Conservation (phyloP, 768 basidiomycete genomes). For the Xerocomellus chrysenteron region DNA sequence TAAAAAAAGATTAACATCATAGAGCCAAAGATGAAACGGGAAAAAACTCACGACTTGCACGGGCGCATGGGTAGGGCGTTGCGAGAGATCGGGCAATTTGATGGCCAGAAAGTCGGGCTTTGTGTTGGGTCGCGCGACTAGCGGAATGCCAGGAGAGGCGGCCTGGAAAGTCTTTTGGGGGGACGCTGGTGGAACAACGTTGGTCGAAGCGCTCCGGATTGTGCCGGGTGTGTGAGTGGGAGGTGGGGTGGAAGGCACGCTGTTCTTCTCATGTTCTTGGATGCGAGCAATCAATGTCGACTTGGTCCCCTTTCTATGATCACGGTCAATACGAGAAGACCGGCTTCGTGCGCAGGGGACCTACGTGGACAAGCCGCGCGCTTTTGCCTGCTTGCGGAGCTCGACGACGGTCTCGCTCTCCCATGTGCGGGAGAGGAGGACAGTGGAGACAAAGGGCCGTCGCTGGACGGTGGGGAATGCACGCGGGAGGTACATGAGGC, state of each 20-base stretch:
- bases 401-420: slow-evolving; percentile 49
- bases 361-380: slow-evolving; percentile 56
- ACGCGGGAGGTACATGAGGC: slow-evolving; percentile 9
- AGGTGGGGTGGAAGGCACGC: slow-evolving; percentile 14
- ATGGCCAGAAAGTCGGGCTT: slow-evolving; percentile 44
- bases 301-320: slow-evolving; percentile 57
- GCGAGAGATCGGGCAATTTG: slow-evolving; percentile 55
- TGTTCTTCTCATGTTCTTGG: slow-evolving; percentile 46
- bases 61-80: slow-evolving; percentile 40
- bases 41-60: slow-evolving; percentile 56
- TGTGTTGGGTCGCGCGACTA: slow-evolving; percentile 26
- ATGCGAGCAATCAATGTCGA: slow-evolving; percentile 53
- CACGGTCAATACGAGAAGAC: slow-evolving; percentile 7
- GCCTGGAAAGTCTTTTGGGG: slow-evolving; percentile 28
- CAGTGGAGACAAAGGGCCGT: slow-evolving; percentile 50
- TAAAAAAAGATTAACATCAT: slow-evolving; percentile 1
- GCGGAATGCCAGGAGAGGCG: slow-evolving; percentile 44
- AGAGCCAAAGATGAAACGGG: slow-evolving; percentile 3
- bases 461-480: slow-evolving; percentile 6
- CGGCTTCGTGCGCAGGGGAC: slow-evolving; percentile 17
- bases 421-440: slow-evolving; percentile 57
- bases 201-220: slow-evolving; percentile 28
- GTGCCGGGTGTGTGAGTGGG: slow-evolving; percentile 12
- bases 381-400: slow-evolving; percentile 53
- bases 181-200: slow-evolving; percentile 13